A percentile compares a stretch with the other conserved stretches of the same genome.
Conservation (phyloP, 2,329 filamentous ascomycete genomes). For the Parastagonospora nodorum region DNA sequence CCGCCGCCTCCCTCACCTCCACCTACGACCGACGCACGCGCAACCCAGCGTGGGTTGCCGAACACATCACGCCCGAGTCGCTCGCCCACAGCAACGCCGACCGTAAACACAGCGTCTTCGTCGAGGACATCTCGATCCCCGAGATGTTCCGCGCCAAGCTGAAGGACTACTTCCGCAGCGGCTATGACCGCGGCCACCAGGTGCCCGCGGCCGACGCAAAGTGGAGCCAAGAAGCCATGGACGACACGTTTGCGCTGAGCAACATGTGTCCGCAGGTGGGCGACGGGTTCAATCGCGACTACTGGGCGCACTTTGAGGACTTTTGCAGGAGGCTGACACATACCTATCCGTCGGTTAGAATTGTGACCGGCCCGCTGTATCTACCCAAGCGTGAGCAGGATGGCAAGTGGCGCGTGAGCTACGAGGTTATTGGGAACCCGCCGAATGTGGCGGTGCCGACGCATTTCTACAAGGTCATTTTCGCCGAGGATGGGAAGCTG, state of each 20-base stretch:
- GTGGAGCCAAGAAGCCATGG: slow-evolving; percentile 93
- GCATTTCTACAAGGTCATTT: slow-evolving; percentile 99
- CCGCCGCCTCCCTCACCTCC: slow-evolving; percentile 77
- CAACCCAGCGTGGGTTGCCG: slow-evolving; percentile 89
- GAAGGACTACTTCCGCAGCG: slow-evolving; percentile 91
- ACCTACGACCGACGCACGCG: slow-evolving; percentile 87
- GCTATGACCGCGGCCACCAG: slow-evolving; percentile 96
- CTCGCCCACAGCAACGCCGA: slow-evolving; percentile 76
- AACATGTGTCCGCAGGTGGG: slow-evolving; percentile 99
- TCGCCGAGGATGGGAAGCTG: slow-evolving; percentile 78
- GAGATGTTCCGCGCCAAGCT: slow-evolving; percentile 86
- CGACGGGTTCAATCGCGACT: slow-evolving; percentile 97
- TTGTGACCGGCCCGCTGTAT: slow-evolving; percentile 93
- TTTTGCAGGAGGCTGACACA: slow-evolving; percentile 85
- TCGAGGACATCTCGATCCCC: slow-evolving; percentile 80
- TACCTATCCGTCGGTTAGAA: slow-evolving; percentile 82
- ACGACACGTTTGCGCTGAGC: slow-evolving; percentile 88
- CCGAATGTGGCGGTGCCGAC: slow-evolving; percentile 95
- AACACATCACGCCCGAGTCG: slow-evolving; percentile 93
- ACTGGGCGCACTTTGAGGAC: slow-evolving; percentile 99
- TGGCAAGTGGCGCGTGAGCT: slow-evolving; percentile 92
- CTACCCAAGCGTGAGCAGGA: slow-evolving; percentile 85
- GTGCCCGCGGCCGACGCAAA: slow-evolving; percentile 95
- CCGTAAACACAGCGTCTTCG: slow-evolving; percentile 80
- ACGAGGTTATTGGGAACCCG: slow-evolving; percentile 93